Evolutionary conservation across 768 basidiomycete genomes (phyloP).

Genomic region (Boletus insuetus): DNA sequence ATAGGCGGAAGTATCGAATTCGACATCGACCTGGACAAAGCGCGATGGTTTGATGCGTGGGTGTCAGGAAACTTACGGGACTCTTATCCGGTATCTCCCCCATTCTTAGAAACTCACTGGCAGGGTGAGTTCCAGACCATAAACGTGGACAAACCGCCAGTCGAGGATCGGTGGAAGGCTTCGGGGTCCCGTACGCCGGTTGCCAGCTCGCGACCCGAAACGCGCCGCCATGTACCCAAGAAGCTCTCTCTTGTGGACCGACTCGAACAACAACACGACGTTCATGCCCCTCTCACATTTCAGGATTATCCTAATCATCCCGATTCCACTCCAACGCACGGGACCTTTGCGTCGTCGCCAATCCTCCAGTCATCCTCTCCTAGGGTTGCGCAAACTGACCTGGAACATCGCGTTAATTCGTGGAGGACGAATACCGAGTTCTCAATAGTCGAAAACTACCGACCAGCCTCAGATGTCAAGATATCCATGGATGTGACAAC

Average conservation of each 20-base stretch:
- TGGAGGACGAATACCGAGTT: slow-evolving; percentile 63
- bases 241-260: slow-evolving; percentile 71
- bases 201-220: slow-evolving; percentile 24
- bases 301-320: slow-evolving; percentile 10
- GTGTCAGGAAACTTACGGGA: slow-evolving; percentile 49
- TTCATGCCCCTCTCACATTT: slow-evolving; percentile 35
- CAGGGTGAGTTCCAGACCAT: slow-evolving; percentile 55
- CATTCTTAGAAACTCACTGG: slow-evolving; percentile 41
- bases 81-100: slow-evolving; percentile 38
- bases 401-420: slow-evolving; percentile 57
- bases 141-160: slow-evolving; percentile 38
- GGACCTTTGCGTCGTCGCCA: slow-evolving; percentile 49
- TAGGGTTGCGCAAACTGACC: slow-evolving; percentile 45
- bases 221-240: slow-evolving; percentile 53
- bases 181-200: slow-evolving; percentile 17
- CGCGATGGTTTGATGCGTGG: slow-evolving; percentile 80
- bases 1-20: slow-evolving; percentile 83
- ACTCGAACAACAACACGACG: slow-evolving; percentile 43
- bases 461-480: slow-evolving; percentile 10
- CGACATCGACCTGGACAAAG: slow-evolving; percentile 74
- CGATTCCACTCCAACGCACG: slow-evolving; percentile 15
- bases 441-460: slow-evolving; percentile 40
- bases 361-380: slow-evolving; percentile 63
- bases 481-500: slow-evolving; percentile 15
- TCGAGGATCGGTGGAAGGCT: slow-evolving; percentile 34